Conservation (phyloP, 495 filamentous ascomycete genomes). For the Beverwykella pulmonaria region DNA sequence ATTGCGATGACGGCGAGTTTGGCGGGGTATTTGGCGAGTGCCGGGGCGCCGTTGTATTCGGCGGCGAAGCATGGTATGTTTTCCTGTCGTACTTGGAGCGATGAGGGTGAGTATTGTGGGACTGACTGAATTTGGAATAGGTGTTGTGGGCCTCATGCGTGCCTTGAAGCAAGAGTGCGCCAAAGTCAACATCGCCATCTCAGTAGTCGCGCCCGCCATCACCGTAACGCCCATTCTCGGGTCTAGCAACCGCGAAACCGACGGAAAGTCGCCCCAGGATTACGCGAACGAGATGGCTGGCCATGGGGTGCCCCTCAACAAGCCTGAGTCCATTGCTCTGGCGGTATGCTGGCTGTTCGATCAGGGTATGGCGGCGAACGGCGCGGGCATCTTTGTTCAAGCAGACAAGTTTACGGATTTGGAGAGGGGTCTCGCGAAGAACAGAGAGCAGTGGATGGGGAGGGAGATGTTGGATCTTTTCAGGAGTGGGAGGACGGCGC, state of each 20-base stretch:
- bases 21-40: slow-evolving; percentile 44
- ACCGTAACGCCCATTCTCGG: slow-evolving; percentile 42
- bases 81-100: not conserved
- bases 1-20: slow-evolving; percentile 43
- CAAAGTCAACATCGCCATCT: slow-evolving; percentile 39
- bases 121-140: not conserved
- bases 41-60: slow-evolving; percentile 42
- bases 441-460: slow-evolving; percentile 44
- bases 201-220: slow-evolving; percentile 45
- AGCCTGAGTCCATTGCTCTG: slow-evolving; percentile 41
- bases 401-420: slow-evolving; percentile 40
- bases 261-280: slow-evolving; percentile 25
- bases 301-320: slow-evolving; percentile 43
- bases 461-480: slow-evolving; percentile 47
- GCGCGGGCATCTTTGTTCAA: slow-evolving; percentile 42
- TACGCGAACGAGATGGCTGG: slow-evolving; percentile 39
- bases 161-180: slow-evolving; percentile 43
- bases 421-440: slow-evolving; percentile 43
- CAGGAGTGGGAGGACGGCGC: slow-evolving; percentile 39
- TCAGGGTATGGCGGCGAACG: slow-evolving; percentile 41
- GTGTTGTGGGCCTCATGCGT: slow-evolving; percentile 45
- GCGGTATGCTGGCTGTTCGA: slow-evolving; percentile 43
- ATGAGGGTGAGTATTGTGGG: too few relatives aligned
- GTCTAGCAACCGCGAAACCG: slow-evolving; percentile 20
- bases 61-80: slow-evolving; percentile 43